These are phyloP conservation scores for Elsinoe necatrix DNA, from an alignment of 2,329 filamentous ascomycete genomes.

Conservation along the genomic window DNA sequence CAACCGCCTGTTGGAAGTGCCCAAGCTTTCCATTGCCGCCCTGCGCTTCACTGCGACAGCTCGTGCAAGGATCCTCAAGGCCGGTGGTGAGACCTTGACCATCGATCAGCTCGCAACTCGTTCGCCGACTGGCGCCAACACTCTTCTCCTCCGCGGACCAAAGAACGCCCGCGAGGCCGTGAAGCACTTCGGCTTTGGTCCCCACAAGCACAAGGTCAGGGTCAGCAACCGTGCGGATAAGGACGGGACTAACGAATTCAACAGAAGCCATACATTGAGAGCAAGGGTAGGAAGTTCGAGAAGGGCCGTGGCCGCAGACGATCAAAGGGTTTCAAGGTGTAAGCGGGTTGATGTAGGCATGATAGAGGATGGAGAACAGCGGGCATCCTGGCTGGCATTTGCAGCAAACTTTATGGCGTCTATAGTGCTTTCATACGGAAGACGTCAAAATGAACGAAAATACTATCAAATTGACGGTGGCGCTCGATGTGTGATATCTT, in stretches of 20 bases:
- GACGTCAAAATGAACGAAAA: constrained; percentile 15
- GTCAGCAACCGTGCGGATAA: not conserved
- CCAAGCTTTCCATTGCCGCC: constrained; percentile 88
- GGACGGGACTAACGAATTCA: constrained; percentile 20
- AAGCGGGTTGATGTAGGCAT: constrained; percentile 39
- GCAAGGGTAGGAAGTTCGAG: constrained; percentile 99
- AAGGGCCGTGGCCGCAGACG: constrained; percentile 96
- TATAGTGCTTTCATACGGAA: constrained; percentile 16
- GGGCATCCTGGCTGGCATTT: constrained; percentile 15
- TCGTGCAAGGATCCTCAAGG: constrained; percentile 84
- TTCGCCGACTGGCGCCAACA: constrained; percentile 93
- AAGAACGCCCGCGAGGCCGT: constrained; percentile 97
- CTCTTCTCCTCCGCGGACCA: constrained; percentile 89
- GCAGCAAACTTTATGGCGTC: constrained; percentile 15
- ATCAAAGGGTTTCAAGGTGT: constrained; percentile 99
- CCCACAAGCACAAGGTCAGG: constrained; percentile 90
- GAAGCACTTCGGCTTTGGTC: constrained; percentile 98
- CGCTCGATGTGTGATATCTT: not conserved
- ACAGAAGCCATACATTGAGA: constrained; percentile 91
- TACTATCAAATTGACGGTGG: not conserved
- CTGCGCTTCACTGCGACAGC: constrained; percentile 95
- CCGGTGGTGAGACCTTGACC: constrained; percentile 90
- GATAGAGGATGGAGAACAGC: constrained; percentile 12
- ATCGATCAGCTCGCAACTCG: constrained; percentile 95
- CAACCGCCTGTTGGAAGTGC: constrained; percentile 82